Evolutionary conservation across 2,329 filamentous ascomycete species (phyloP), one percentile per base, ranked within the genome.

Genomic region (Mycosphaerella sp.): DNA sequence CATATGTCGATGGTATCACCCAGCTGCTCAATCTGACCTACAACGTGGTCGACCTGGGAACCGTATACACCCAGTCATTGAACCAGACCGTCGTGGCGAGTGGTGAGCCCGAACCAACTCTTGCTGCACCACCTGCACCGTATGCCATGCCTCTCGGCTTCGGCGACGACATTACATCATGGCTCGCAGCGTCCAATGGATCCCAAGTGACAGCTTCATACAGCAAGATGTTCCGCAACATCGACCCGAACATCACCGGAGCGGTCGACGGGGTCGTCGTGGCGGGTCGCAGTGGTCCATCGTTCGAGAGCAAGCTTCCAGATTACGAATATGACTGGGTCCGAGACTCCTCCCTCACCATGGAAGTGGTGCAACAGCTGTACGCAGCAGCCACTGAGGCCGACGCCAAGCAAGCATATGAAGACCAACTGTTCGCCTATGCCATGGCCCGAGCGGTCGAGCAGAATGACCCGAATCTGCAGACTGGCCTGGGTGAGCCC

Each of bases 251-350:
- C 32, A 56, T 67, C 21, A 45, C 53, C 17, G 66, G 63, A 7
- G 65, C 62, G 17, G 65, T 57, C 6, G 55, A 62, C 48, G 67
- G 67, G 4, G 64, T 64, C 1, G 66, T 69, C 9, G 64, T 69
- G 12, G 67, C 67, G 3, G 65, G 66, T 38, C 60, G 64, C 14
- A 67, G 64, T 41, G 63, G 61, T 17, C 63, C 62, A 2, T 59
- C 46, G 21, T 66, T 65, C 51, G 51, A 55, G 4, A 60, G 64
- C 26, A 62, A 57, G 10, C 43, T 60, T 11, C 66, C 66, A 7
- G 63, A 67, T 45, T 69, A 69, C 55, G 62, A 60, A n/a, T 69
- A 69, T 53, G 64, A 67, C 48, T 69, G 67, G 66, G 65, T 67
- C 2, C 56, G 66, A 44, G 66, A 68, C 40, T 60, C 63, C 14